Evolutionary conservation across 139 green algal species (phyloP).

Genomic region (Haematococcus lacustris): DNA sequence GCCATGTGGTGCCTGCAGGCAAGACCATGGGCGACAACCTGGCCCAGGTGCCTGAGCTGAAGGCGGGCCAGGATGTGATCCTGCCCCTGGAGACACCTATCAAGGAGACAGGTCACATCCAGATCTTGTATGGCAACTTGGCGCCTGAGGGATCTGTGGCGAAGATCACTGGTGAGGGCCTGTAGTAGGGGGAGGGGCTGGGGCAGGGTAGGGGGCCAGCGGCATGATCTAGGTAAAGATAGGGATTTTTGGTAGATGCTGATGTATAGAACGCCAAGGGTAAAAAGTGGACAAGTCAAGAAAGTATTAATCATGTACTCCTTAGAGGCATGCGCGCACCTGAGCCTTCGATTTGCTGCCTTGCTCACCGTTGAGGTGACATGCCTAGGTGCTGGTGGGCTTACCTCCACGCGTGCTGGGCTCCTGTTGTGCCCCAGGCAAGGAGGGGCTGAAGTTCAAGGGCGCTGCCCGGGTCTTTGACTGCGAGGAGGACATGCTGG

Average conservation of each 20-base stretch:
- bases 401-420: too few relatives aligned
- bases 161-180: conserved; percentile 95
- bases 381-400: too few relatives aligned
- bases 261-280: too few relatives aligned
- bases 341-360: too few relatives aligned
- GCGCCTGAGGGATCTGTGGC: conserved; percentile 87
- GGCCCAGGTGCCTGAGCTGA: conserved; percentile 63
- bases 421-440: conserved; percentile 40
- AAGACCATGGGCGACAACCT: conserved; percentile 96
- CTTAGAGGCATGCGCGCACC: too few relatives aligned
- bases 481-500: conserved; percentile 93
- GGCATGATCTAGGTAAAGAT: too few relatives aligned
- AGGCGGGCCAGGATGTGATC: conserved; percentile 85
- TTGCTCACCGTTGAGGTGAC: too few relatives aligned
- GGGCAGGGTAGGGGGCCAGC: too few relatives aligned
- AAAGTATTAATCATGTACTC: too few relatives aligned
- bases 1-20: conserved; percentile 64
- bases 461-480: conserved; percentile 84
- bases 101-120: conserved; percentile 67
- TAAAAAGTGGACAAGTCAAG: too few relatives aligned
- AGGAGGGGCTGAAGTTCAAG: conserved; percentile 69
- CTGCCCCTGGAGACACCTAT: conserved; percentile 81
- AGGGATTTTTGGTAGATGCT: too few relatives aligned
- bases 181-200: too few relatives aligned
- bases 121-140: conserved; percentile 96